Evolutionary conservation across 1,284 basidiomycete species (phyloP), one percentile per base, ranked within the genome.

Genomic region (Mycena sp.): DNA sequence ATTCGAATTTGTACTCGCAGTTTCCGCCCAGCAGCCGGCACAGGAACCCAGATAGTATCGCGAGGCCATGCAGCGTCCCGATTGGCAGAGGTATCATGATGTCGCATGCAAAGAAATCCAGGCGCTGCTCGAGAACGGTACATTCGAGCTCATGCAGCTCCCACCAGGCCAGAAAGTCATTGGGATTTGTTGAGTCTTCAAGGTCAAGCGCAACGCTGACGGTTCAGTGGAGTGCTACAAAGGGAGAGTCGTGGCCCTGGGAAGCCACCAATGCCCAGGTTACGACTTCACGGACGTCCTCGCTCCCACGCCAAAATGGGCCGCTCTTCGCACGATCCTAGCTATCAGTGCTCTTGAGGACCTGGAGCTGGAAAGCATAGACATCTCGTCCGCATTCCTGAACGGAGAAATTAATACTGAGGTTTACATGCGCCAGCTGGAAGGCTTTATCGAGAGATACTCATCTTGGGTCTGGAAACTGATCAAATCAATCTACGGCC

Each of bases 401-500:
- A 70, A 76, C 52, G 63, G 69, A 17, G 58, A 71, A 3, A 60
- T 77, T 19, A 59, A 44, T 16, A 25, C 43, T 9, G 41, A n/a
- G n/a, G n/a, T n/a, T n/a, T n/a, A n/a, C n/a, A n/a, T n/a, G n/a
- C n/a, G n/a, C n/a, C n/a, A n/a, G n/a, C n/a, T n/a, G n/a, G n/a
- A n/a, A n/a, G n/a, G n/a, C n/a, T n/a, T n/a, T n/a, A n/a, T n/a
- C n/a, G 32, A 37, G 16, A 37, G 32, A 16, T 9, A 37, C 32
- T 37, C 32, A 37, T 37, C 32, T 26, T 4, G 28, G 30, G 12
- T 10, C 14, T 26, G 46, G 19, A 37, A 52, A 17, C 67, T 77
- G 6, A 48, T 61, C 28, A 76, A 76, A 51, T 59, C 72, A 10
- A n/a, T 79, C 2, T 80, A 79, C 70, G 72, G 75, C 2, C 68